Evolutionary conservation across 768 basidiomycete species (phyloP).

Genomic region (Amanita rubescens): DNA sequence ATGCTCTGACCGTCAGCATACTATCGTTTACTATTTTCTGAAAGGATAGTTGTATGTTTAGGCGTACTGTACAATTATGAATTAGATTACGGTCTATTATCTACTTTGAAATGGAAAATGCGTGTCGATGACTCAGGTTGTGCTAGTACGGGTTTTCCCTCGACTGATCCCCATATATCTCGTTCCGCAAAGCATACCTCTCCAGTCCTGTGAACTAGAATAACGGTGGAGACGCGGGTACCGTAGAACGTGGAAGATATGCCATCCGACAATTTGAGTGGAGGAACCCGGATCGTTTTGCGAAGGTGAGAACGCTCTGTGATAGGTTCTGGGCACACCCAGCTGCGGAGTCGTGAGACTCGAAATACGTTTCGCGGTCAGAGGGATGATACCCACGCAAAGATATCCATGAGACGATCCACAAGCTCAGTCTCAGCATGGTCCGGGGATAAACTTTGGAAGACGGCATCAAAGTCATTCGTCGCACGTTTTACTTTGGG

Average conservation of each 20-base stretch:
- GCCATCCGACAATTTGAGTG: slow-evolving; percentile 32
- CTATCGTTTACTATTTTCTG: slow-evolving; percentile 3
- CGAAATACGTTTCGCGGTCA: slow-evolving; percentile 5
- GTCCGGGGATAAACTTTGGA: slow-evolving; percentile 29
- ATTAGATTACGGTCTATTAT: slow-evolving; percentile 11
- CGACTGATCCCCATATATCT: slow-evolving; percentile 51
- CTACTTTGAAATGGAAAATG: slow-evolving; percentile 41
- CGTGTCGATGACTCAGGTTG: slow-evolving; percentile 40
- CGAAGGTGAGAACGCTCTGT: slow-evolving; percentile 45
- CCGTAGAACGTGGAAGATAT: slow-evolving; percentile 36
- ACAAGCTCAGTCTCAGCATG: slow-evolving; percentile 46
- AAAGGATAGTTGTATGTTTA: slow-evolving; percentile 9
- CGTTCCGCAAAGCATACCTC: slow-evolving; percentile 62
- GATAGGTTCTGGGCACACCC: slow-evolving; percentile 38
- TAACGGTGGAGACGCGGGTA: slow-evolving; percentile 66
- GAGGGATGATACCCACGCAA: slow-evolving; percentile 49
- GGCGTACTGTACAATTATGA: slow-evolving; percentile 15
- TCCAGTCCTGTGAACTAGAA: slow-evolving; percentile 57
- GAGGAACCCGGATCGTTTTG: slow-evolving; percentile 56
- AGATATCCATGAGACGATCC: slow-evolving; percentile 53
- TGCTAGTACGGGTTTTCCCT: slow-evolving; percentile 32
- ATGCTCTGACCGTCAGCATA: background rate
- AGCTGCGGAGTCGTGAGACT: slow-evolving; percentile 25
- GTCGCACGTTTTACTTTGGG: slow-evolving; percentile 65
- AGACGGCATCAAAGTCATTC: slow-evolving; percentile 34